Evolutionary conservation across 169 alveolate genomes (phyloP).

Genomic region (Cardiosporidium cionae): DNA sequence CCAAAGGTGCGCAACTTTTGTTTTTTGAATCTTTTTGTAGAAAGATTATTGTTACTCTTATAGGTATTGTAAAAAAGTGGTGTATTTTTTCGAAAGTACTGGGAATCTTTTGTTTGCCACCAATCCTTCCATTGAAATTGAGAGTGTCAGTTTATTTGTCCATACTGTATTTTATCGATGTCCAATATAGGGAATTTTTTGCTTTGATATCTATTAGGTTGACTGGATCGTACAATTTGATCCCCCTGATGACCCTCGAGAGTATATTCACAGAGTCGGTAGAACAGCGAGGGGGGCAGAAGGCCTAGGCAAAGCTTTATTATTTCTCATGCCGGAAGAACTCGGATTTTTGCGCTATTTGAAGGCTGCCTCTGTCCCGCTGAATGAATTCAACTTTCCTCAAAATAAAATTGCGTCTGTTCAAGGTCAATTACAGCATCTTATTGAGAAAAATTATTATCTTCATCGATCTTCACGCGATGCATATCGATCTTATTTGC

Average conservation of each 20-base stretch:
- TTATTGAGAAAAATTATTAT: slow-evolving; percentile 92
- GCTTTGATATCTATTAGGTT: slow-evolving; percentile 54
- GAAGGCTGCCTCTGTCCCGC: slow-evolving; percentile 37
- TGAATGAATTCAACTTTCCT: slow-evolving; percentile 90
- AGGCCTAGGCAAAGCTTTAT: slow-evolving; percentile 89
- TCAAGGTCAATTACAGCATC: slow-evolving; percentile 89
- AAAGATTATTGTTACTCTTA: too few species aligned
- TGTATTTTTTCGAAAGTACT: too few species aligned
- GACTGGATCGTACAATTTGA: slow-evolving; percentile 99
- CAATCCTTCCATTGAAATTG: background rate
- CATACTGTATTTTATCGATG: background rate
- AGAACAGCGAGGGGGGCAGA: slow-evolving; percentile 98
- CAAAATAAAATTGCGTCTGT: slow-evolving; percentile 90
- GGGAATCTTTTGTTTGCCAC: background rate
- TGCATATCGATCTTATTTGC: slow-evolving; percentile 90
- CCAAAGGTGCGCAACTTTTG: too few species aligned
- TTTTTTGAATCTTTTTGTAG: too few species aligned
- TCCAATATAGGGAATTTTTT: too few species aligned
- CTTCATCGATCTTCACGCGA: slow-evolving; percentile 91
- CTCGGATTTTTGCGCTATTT: slow-evolving; percentile 45
- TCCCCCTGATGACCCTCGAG: slow-evolving; percentile 99
- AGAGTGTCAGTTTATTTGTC: background rate
- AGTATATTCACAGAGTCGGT: slow-evolving; percentile 98
- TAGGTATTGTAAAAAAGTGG: too few species aligned
- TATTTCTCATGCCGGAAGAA: slow-evolving; percentile 95